phyloP scores from a whole-genome alignment of 306 rosid genomes.

The Quercus gilva region DNA sequence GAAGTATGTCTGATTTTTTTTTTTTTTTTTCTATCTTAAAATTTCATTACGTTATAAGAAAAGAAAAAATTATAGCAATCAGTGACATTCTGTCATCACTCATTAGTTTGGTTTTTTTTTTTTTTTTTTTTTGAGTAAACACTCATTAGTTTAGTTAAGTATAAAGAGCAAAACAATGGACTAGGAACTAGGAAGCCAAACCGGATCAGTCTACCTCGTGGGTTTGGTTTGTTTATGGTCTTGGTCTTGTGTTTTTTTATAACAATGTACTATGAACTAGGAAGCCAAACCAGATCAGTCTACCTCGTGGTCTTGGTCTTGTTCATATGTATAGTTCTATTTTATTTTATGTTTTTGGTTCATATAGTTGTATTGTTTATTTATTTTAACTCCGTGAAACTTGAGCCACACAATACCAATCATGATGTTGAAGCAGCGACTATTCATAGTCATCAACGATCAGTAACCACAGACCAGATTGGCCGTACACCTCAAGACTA shows the following conservation, averaged over 20 bases:
- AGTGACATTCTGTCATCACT: too few species aligned
- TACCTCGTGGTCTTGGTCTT: not conserved
- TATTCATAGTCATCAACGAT: not conserved
- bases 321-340: too few species aligned
- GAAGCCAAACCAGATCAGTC: not conserved
- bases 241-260: too few species aligned
- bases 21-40: too few species aligned
- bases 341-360: not conserved
- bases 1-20: too few species aligned
- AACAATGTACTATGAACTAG: not conserved
- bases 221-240: not conserved
- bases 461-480: not conserved
- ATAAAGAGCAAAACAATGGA: too few species aligned
- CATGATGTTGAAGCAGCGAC: not conserved
- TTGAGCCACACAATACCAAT: not conserved
- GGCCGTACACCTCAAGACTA: conserved; percentile 4
- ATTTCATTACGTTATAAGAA: too few species aligned
- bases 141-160: too few species aligned
- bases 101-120: too few species aligned
- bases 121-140: too few species aligned
- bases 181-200: not conserved
- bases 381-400: not conserved
- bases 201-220: not conserved
- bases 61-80: too few species aligned
- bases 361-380: not conserved